A percentile compares a stretch with the other conserved stretches of the same genome.
These are phyloP conservation scores for Penicillium angulare DNA, from an alignment of 495 filamentous ascomycete genomes.

Conservation along the genomic window DNA sequence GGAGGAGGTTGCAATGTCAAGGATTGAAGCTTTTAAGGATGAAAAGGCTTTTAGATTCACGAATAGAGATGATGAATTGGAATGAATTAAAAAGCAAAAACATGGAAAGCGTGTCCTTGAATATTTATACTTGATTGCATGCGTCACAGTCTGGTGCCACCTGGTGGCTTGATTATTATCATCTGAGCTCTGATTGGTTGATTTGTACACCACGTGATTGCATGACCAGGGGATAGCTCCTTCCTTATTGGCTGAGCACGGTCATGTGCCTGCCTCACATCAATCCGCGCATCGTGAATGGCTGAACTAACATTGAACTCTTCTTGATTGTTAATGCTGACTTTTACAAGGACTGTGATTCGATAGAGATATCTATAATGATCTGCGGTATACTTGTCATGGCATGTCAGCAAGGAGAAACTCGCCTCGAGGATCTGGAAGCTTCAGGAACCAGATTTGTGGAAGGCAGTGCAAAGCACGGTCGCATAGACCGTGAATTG, in stretches of 20 bases:
- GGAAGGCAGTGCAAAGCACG: too few species aligned
- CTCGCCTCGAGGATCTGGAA: not conserved
- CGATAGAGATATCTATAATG: not conserved
- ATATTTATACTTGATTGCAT: conserved; percentile 31
- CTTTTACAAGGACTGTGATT: conserved; percentile 7
- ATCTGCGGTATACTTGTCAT: not conserved
- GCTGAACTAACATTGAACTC: not conserved
- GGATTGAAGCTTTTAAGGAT: too few species aligned
- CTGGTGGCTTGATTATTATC: conserved; percentile 31
- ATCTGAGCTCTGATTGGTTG: conserved; percentile 23
- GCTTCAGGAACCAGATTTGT: too few species aligned
- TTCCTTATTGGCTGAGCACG: conserved; percentile 13
- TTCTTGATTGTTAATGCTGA: not conserved
- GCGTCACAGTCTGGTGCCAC: conserved; percentile 7
- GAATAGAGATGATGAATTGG: not conserved
- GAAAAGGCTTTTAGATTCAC: not conserved
- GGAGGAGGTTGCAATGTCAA: not conserved
- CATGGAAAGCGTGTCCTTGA: not conserved
- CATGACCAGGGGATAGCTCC: not conserved
- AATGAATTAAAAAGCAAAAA: conserved; percentile 4
- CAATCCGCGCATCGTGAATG: conserved; percentile 10
- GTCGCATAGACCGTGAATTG: too few species aligned
- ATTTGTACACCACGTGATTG: conserved; percentile 8
- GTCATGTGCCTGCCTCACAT: not conserved
- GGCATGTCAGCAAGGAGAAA: not conserved